phyloP scores from a whole-genome alignment of 257 asterid genomes.

The Nicotiana undulata region DNA sequence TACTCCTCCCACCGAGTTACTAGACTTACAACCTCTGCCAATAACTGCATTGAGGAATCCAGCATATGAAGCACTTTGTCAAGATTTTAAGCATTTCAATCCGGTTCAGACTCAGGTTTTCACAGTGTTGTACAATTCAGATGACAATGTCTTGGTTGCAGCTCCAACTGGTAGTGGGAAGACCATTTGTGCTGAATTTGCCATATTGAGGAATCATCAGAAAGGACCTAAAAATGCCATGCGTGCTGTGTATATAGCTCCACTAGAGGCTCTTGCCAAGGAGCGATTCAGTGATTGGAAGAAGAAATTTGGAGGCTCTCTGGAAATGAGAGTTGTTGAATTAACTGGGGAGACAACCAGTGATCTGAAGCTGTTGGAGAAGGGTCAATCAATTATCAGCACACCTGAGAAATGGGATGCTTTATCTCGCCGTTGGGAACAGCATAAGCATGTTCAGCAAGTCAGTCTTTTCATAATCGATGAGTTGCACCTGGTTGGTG shows the following conservation, averaged over 20 bases:
- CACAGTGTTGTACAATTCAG: slow-evolving; percentile 33
- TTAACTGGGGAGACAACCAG: slow-evolving; percentile 34
- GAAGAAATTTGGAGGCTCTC: slow-evolving; percentile 32
- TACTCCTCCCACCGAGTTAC: slow-evolving; percentile 38
- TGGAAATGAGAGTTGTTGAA: slow-evolving; percentile 34
- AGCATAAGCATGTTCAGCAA: slow-evolving; percentile 30
- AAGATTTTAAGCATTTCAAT: slow-evolving; percentile 33
- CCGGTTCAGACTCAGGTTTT: slow-evolving; percentile 46
- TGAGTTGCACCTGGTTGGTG: slow-evolving; percentile 39
- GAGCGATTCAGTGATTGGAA: slow-evolving; percentile 30
- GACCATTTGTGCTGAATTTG: slow-evolving; percentile 39
- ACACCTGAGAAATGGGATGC: slow-evolving; percentile 46
- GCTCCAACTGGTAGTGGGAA: slow-evolving; percentile 49
- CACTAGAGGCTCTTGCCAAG: slow-evolving; percentile 37
- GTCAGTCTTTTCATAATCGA: slow-evolving; percentile 35
- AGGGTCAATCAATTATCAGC: slow-evolving; percentile 31
- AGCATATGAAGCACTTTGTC: slow-evolving; percentile 30
- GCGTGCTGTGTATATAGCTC: slow-evolving; percentile 42
- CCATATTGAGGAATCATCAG: slow-evolving; percentile 35
- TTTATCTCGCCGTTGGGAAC: slow-evolving; percentile 39
- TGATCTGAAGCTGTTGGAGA: slow-evolving; percentile 32
- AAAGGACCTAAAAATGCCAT: slow-evolving; percentile 20
- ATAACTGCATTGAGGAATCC: slow-evolving; percentile 33
- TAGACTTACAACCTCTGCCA: slow-evolving; percentile 41
- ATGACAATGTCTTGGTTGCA: slow-evolving; percentile 37